Base-by-base conservation (phyloP, 1,284 basidiomycete species). In the Microbotryum lychnidis-dioicae region DNA sequence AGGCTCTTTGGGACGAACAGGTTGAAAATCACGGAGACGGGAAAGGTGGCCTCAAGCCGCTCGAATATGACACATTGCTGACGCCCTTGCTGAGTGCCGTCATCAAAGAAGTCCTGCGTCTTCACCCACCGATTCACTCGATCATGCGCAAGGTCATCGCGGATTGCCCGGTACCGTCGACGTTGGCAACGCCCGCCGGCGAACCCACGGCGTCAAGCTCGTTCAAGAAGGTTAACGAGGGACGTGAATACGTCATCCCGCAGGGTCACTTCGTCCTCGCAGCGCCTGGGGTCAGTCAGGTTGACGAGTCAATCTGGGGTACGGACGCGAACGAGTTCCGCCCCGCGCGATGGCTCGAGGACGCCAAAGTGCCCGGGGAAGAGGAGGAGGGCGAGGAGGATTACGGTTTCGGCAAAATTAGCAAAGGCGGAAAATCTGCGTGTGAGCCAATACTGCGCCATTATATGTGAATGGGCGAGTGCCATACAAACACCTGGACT, bases 241-340 rank as follows among this genome's bases (percentile, higher is more conserved):
- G 81, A 52, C 76, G 80, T 27, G 63, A 71, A 8, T 97, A 90
- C 76, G 81, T 97, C 65, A 85, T 99, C 45, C 94, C 93, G 51
- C 87, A 89, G 75, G 93, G 91, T 49, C 80, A 96, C 79, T 93
- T 83, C 71, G 88, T 97, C 46, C 82, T 98, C 69, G 89, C 96
- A 14, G 90, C 85, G 45, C 92, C 94, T 4, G 86, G 87, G 57
- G 84, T 97, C 64, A 86, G 85, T 65, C 91, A 96, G 75, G 81
- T 91, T 69, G 96, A 99, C 76, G 87, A 89, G 1, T 68, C 74
- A 8, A 80, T 92, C 61, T 99, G 96, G 96, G 82, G 66, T 25
- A 29, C 79, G 62, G 81, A 90, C 61, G 76, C 87, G 1, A 70
- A 76, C 3, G 77, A 79, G 25, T 98, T 92, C 85, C 83, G 89